These are phyloP conservation scores for Rhynchosporium agropyri DNA, from an alignment of 2,329 filamentous ascomycete genomes.

Conservation along the genomic window DNA sequence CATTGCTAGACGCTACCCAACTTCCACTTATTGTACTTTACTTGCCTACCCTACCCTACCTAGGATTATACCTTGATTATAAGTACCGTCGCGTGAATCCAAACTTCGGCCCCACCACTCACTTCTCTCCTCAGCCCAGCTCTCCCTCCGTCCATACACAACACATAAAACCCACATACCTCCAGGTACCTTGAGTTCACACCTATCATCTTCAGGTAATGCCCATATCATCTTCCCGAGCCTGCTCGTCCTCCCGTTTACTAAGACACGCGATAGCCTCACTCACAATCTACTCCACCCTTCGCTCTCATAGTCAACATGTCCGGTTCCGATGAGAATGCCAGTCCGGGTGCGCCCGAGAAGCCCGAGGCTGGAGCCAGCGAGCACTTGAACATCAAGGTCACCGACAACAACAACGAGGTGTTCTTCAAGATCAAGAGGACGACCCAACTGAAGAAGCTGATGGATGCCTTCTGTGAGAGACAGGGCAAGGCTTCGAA, in stretches of 20 bases:
- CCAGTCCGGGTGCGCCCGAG: conserved; percentile 47
- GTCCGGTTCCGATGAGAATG: conserved; percentile 48
- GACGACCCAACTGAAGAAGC: conserved; percentile 91
- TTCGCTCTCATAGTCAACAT: conserved; percentile 31
- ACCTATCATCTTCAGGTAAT: background rate
- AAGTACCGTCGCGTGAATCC: conserved; percentile 9
- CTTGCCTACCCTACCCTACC: too few species aligned
- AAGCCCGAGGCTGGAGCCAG: conserved; percentile 45
- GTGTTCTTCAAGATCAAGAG: conserved; percentile 99
- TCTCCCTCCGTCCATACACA: background rate
- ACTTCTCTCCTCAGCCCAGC: background rate
- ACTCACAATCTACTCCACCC: conserved; percentile 17
- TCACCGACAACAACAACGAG: conserved; percentile 99
- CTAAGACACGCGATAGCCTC: conserved; percentile 27
- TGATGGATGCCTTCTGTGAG: conserved; percentile 98
- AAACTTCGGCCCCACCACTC: conserved; percentile 3
- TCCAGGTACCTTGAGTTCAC: background rate
- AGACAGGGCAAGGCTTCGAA: conserved; percentile 84
- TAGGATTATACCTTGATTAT: background rate
- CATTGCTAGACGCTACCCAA: background rate
- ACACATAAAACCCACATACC: background rate
- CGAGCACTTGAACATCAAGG: conserved; percentile 98
- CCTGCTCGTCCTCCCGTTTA: background rate
- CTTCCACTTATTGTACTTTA: too few species aligned
- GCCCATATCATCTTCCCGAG: background rate